Evolutionary conservation across 805 yeast species (phyloP).

Genomic region (Lipomyces kockii): DNA sequence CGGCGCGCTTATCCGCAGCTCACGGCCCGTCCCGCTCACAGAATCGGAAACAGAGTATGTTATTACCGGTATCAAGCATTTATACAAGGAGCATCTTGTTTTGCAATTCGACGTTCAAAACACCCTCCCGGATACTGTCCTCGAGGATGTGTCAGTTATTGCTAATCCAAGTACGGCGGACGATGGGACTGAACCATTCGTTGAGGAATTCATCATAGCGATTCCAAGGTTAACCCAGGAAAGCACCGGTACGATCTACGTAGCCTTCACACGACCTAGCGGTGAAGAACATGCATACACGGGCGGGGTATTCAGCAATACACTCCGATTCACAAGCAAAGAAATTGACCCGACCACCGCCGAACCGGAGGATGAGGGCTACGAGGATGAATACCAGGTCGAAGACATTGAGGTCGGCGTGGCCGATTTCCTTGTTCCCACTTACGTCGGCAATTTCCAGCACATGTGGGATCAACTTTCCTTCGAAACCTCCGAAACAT

Average conservation of each 20-base stretch:
- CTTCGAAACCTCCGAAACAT: conserved; percentile 65
- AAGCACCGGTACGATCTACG: conserved; percentile 74
- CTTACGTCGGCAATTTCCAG: conserved; percentile 77
- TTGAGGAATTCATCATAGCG: conserved; percentile 77
- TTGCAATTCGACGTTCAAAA: conserved; percentile 83
- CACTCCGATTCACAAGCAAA: conserved; percentile 72
- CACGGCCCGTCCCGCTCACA: conserved; percentile 69
- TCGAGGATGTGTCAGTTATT: conserved; percentile 75
- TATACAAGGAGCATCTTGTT: conserved; percentile 73
- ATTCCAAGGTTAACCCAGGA: conserved; percentile 73
- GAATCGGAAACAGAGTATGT: conserved; percentile 94
- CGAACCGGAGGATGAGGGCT: conserved; percentile 73
- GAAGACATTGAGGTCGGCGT: conserved; percentile 75
- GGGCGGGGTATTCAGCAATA: conserved; percentile 62
- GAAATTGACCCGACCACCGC: conserved; percentile 79
- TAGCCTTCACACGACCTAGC: conserved; percentile 68
- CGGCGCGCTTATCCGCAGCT: conserved; percentile 77
- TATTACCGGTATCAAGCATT: conserved; percentile 80
- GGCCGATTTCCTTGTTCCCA: conserved; percentile 82
- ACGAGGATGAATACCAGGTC: conserved; percentile 90
- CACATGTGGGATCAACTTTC: conserved; percentile 71
- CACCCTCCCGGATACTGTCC: conserved; percentile 76
- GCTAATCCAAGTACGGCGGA: conserved; percentile 48
- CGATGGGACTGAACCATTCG: conserved; percentile 51
- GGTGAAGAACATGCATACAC: conserved; percentile 40